Evolutionary conservation across 208 protist species (phyloP).

Genomic region (Leishmania mexicana): DNA sequence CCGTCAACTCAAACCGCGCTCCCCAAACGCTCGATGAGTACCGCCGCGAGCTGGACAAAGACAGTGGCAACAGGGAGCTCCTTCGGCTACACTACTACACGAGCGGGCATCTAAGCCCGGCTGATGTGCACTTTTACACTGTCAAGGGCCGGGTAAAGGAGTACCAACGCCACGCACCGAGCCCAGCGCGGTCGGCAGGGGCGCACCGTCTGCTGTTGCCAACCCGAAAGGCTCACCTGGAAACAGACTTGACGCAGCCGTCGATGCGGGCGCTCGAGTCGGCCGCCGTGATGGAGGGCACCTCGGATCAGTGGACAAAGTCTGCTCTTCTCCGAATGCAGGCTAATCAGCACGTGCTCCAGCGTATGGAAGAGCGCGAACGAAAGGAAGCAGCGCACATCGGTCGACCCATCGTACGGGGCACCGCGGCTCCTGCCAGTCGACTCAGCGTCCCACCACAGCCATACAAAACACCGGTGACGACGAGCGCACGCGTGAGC

Average conservation of each 20-base stretch:
- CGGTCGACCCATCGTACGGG: neutral
- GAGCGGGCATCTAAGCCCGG: slow-evolving; percentile 21
- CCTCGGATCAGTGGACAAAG: slow-evolving; percentile 24
- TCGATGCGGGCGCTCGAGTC: neutral
- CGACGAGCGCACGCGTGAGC: neutral
- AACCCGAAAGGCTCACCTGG: neutral
- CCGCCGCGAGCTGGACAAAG: slow-evolving; percentile 27
- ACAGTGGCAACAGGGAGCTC: slow-evolving; percentile 14
- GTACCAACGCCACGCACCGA: slow-evolving; percentile 26
- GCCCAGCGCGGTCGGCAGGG: neutral
- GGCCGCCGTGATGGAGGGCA: neutral
- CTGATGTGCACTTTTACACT: slow-evolving; percentile 28
- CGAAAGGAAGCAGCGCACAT: slow-evolving; percentile 10
- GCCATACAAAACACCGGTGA: neutral
- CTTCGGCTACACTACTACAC: slow-evolving; percentile 26
- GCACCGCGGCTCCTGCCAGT: neutral
- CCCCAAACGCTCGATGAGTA: slow-evolving; percentile 25
- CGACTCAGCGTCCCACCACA: neutral
- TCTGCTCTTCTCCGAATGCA: slow-evolving; percentile 29
- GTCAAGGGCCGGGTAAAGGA: slow-evolving; percentile 11
- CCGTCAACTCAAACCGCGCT: neutral
- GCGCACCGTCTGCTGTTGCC: neutral
- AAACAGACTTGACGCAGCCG: neutral
- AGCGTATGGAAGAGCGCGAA: slow-evolving; percentile 19
- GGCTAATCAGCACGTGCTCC: slow-evolving; percentile 18